A percentile compares a stretch with the other conserved stretches of the same genome.
These are phyloP conservation scores for Asterella californica DNA, from an alignment of 225 moss, liverwort and hornwort genomes.

Conservation along the genomic window DNA sequence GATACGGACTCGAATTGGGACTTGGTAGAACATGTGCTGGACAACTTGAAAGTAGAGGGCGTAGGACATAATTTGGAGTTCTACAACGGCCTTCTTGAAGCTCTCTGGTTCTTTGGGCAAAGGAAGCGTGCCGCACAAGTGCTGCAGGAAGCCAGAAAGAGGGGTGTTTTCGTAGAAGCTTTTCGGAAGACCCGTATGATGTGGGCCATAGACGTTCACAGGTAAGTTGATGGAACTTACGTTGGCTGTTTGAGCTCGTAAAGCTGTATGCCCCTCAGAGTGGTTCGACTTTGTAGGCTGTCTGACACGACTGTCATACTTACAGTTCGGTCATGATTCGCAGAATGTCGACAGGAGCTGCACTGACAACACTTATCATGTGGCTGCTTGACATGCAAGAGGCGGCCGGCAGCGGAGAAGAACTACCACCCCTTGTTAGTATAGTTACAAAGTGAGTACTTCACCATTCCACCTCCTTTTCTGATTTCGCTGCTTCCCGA, in stretches of 20 bases:
- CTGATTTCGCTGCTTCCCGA: background rate
- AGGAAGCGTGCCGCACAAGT: constrained; percentile 70
- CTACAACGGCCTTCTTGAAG: constrained; percentile 83
- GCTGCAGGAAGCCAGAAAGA: constrained; percentile 63
- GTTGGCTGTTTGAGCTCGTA: background rate
- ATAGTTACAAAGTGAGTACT: constrained; percentile 82
- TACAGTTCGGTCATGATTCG: background rate
- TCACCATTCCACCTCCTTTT: background rate
- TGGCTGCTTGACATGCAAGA: constrained; percentile 79
- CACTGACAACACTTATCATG: constrained; percentile 71
- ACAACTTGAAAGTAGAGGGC: constrained; percentile 84
- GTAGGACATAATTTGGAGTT: constrained; percentile 83
- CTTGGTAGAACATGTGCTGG: constrained; percentile 81
- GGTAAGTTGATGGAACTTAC: constrained; percentile 34
- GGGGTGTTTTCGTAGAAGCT: constrained; percentile 82
- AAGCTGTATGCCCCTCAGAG: background rate
- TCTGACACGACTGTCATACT: background rate
- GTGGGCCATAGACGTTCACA: constrained; percentile 97
- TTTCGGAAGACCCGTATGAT: constrained; percentile 63
- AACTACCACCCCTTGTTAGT: constrained; percentile 77
- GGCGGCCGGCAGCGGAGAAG: constrained; percentile 39
- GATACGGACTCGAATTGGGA: constrained; percentile 85
- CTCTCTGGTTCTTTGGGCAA: constrained; percentile 94
- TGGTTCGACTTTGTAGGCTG: background rate
- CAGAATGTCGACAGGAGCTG: constrained; percentile 97